A percentile compares a stretch with the other conserved stretches of the same genome.
Conservation (phyloP, 169 alveolate genomes). For the Plasmodium chabaudi region DNA sequence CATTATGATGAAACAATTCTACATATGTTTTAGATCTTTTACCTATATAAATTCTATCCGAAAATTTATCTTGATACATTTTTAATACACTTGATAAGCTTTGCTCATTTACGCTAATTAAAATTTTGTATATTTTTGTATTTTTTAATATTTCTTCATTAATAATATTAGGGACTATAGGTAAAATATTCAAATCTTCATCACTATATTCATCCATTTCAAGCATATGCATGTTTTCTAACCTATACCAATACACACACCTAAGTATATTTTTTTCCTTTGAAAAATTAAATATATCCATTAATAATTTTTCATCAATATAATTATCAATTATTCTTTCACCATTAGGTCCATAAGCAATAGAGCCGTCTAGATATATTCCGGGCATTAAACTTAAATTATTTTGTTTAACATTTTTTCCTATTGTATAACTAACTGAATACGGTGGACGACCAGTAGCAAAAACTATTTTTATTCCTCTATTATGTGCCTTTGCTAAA, state of each 20-base stretch:
- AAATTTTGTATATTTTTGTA: constrained; percentile 52
- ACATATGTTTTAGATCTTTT: constrained; percentile 79
- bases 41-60: constrained; percentile 76
- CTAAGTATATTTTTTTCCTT: too few relatives aligned
- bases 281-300: background rate
- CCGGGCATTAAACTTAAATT: constrained; percentile 75
- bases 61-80: constrained; percentile 73
- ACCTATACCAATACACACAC: too few relatives aligned
- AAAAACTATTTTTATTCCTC: constrained; percentile 37
- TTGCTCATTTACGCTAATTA: constrained; percentile 69
- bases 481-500: constrained; percentile 34
- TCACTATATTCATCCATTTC: constrained; percentile 37
- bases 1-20: constrained; percentile 79
- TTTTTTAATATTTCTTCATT: constrained; percentile 55
- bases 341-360: constrained; percentile 76
- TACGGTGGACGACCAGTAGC: constrained; percentile 34
- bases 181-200: too few relatives aligned
- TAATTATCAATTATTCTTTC: constrained; percentile 29
- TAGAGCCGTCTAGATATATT: constrained; percentile 77
- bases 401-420: background rate
- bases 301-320: constrained; percentile 35
- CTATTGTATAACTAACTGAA: constrained; percentile 26
- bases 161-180: too few relatives aligned
- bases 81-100: constrained; percentile 67
- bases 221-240: constrained; percentile 58